phyloP scores from a whole-genome alignment of 371 early-diverging fungal species.

The Smittium culicis region DNA sequence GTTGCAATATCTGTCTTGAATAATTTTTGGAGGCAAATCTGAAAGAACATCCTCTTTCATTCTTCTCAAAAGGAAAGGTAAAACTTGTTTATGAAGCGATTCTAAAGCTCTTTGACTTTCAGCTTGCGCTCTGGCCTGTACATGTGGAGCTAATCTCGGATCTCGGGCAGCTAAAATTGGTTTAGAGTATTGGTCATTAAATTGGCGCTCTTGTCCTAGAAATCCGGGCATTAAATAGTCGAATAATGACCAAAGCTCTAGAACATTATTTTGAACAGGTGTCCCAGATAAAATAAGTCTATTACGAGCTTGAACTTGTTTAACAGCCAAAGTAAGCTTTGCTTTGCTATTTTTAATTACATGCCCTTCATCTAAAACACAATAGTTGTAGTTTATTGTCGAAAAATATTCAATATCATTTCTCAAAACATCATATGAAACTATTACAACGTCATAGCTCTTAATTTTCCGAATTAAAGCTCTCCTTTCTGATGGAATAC shows the following conservation, averaged over 20 bases:
- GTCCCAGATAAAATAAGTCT: constrained; percentile 96
- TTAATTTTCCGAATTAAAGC: constrained; percentile 19
- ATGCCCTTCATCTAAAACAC: constrained; percentile 99
- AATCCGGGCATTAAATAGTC: constrained; percentile 98
- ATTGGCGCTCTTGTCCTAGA: constrained; percentile 78
- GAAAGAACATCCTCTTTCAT: constrained; percentile 97
- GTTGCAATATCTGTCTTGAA: constrained; percentile 95
- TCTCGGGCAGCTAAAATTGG: constrained; percentile 83
- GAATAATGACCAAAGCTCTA: constrained; percentile 96
- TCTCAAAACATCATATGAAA: constrained; percentile 93
- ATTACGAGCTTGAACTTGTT: constrained; percentile 67
- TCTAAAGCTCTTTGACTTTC: constrained; percentile 78
- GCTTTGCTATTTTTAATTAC: constrained; percentile 94
- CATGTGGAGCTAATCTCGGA: constrained; percentile 39
- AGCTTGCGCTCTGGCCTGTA: constrained; percentile 21
- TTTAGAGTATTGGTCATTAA: constrained; percentile 78
- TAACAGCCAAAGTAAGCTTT: constrained; percentile 81
- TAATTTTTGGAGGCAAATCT: constrained; percentile 99
- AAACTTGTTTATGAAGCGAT: constrained; percentile 87
- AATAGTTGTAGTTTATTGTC: constrained; percentile 78
- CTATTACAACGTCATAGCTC: constrained; percentile 69
- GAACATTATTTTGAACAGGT: constrained; percentile 97
- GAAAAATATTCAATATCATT: constrained; percentile 80
- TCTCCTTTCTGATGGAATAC: constrained; percentile 64
- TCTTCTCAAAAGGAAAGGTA: constrained; percentile 94